Conservation (phyloP, 2,329 filamentous ascomycete genomes). For the Fusarium nygamai region DNA sequence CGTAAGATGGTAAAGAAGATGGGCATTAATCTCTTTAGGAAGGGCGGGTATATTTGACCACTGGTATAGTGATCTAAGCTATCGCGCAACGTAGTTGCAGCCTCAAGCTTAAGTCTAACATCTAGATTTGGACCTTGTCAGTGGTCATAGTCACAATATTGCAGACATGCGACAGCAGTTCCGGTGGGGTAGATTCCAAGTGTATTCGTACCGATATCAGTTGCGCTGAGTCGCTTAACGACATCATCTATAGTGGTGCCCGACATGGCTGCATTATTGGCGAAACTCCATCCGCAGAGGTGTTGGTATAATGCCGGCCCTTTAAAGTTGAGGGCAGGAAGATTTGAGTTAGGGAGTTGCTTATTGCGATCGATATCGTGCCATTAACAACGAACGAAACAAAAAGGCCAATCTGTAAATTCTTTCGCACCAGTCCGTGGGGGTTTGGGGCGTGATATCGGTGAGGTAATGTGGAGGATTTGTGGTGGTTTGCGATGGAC, state of each 20-base stretch:
- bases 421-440: background rate
- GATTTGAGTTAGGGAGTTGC: slow-evolving; percentile 31
- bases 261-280: slow-evolving; percentile 68
- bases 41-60: slow-evolving; percentile 78
- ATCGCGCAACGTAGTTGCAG: slow-evolving; percentile 88
- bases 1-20: slow-evolving; percentile 87
- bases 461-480: background rate
- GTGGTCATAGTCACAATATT: background rate
- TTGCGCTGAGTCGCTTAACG: slow-evolving; percentile 66
- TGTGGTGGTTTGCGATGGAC: background rate
- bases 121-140: slow-evolving; percentile 62
- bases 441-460: background rate
- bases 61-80: slow-evolving; percentile 88
- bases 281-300: slow-evolving; percentile 51
- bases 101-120: slow-evolving; percentile 80
- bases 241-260: slow-evolving; percentile 70
- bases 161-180: slow-evolving; percentile 32
- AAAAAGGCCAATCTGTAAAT: background rate
- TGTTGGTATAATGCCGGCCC: slow-evolving; percentile 31
- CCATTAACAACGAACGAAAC: slow-evolving; percentile 4
- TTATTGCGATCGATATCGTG: slow-evolving; percentile 30
- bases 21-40: slow-evolving; percentile 89
- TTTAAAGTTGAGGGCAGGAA: slow-evolving; percentile 28
- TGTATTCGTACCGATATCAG: slow-evolving; percentile 61
- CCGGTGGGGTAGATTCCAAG: slow-evolving; percentile 14